A percentile compares a stretch with the other conserved stretches of the same genome.
Evolutionary conservation across 768 basidiomycete genomes (phyloP).

Genomic region (Amanita pallidorosea): DNA sequence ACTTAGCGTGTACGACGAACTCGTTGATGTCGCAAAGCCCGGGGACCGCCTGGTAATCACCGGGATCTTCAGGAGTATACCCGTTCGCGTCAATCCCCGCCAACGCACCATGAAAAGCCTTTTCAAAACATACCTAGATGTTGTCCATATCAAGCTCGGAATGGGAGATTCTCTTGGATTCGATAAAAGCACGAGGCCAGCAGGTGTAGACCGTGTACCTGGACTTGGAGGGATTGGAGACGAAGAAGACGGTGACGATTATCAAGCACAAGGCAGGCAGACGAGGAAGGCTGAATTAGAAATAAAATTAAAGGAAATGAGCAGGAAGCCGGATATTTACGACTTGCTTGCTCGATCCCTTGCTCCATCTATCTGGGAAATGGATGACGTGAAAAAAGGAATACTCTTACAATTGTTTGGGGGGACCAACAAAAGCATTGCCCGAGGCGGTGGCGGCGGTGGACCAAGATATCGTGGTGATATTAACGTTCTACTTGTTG

Average conservation of each 20-base stretch:
- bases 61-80: slow-evolving; percentile 91
- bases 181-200: slow-evolving; percentile 67
- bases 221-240: slow-evolving; percentile 65
- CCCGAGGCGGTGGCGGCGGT: slow-evolving; percentile 87
- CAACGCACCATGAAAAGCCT: slow-evolving; percentile 88
- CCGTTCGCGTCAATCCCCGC: slow-evolving; percentile 90
- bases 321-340: slow-evolving; percentile 72
- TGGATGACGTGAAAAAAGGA: slow-evolving; percentile 99
- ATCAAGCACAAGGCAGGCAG: slow-evolving; percentile 26
- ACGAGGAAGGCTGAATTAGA: slow-evolving; percentile 66
- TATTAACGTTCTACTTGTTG: slow-evolving; percentile 94
- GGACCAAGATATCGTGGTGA: slow-evolving; percentile 96
- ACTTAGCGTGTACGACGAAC: slow-evolving; percentile 94
- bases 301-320: slow-evolving; percentile 62
- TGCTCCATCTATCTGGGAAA: slow-evolving; percentile 93
- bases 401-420: slow-evolving; percentile 94
- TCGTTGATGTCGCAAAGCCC: slow-evolving; percentile 93
- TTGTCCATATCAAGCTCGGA: slow-evolving; percentile 82
- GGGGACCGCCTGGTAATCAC: slow-evolving; percentile 87
- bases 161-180: slow-evolving; percentile 61
- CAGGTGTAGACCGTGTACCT: slow-evolving; percentile 57
- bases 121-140: slow-evolving; percentile 96
- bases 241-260: slow-evolving; percentile 56
- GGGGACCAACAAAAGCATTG: slow-evolving; percentile 93
- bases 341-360: slow-evolving; percentile 75